Conservation (phyloP, 257 asterid species). For the Solanum pennellii region DNA sequence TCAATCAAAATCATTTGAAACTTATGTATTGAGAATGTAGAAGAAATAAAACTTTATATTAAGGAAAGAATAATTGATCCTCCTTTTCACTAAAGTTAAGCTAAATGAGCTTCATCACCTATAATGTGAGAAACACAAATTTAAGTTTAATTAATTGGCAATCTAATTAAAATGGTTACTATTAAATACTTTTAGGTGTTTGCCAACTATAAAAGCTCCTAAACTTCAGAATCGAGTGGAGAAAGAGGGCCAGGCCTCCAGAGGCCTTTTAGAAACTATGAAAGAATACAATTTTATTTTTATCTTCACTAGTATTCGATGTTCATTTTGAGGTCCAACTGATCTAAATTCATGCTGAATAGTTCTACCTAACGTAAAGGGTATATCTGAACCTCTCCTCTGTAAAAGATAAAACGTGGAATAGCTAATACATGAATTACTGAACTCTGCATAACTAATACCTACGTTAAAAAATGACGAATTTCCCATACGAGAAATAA, state of each 20-base stretch:
- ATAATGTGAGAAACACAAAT: neutral
- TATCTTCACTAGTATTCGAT: neutral
- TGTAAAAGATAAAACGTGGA: neutral
- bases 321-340: neutral
- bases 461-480: neutral
- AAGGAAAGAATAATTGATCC: neutral
- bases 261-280: too few species aligned
- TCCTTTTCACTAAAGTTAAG: neutral
- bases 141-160: neutral
- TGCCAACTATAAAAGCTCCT: neutral
- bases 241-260: neutral
- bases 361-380: neutral
- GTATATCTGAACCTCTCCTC: neutral
- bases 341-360: neutral
- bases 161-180: neutral
- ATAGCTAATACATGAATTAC: neutral
- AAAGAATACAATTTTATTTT: too few species aligned
- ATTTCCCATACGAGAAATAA: neutral
- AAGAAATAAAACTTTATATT: neutral
- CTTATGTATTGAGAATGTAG: neutral
- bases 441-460: neutral
- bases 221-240: neutral
- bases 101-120: neutral
- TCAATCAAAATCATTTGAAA: neutral
- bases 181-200: neutral